phyloP scores from a whole-genome alignment of 495 filamentous ascomycete genomes.

The Daldinia childiae region DNA sequence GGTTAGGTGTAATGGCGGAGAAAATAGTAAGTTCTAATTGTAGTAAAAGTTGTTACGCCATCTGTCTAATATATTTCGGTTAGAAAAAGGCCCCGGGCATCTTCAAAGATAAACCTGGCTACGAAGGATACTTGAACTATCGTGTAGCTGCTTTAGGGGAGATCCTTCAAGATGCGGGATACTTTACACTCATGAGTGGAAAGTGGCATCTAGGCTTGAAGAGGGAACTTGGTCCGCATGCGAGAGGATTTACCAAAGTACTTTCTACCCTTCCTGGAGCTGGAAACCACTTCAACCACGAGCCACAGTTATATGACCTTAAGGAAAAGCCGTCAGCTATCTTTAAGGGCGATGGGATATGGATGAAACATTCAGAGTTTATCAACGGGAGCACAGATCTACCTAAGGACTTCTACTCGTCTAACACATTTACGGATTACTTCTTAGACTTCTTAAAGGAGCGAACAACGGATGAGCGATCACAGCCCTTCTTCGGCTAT shows the following conservation, averaged over 20 bases:
- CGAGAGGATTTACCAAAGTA: slow-evolving; percentile 54
- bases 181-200: slow-evolving; percentile 69
- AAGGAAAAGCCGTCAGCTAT: slow-evolving; percentile 54
- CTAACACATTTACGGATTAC: slow-evolving; percentile 63
- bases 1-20: slow-evolving; percentile 55
- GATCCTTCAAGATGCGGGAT: slow-evolving; percentile 66
- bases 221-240: slow-evolving; percentile 48
- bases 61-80: slow-evolving; percentile 15
- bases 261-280: slow-evolving; percentile 54
- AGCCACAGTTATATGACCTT: slow-evolving; percentile 58
- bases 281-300: slow-evolving; percentile 67
- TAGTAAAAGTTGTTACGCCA: not conserved
- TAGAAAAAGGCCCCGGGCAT: slow-evolving; percentile 45
- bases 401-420: slow-evolving; percentile 64
- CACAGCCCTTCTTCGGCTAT: slow-evolving; percentile 69
- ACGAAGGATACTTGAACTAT: slow-evolving; percentile 71
- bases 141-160: slow-evolving; percentile 68
- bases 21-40: slow-evolving; percentile 39
- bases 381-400: slow-evolving; percentile 47
- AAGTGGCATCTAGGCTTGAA: slow-evolving; percentile 66
- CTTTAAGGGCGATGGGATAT: slow-evolving; percentile 51
- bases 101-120: slow-evolving; percentile 62
- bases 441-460: slow-evolving; percentile 64
- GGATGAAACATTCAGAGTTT: slow-evolving; percentile 34
- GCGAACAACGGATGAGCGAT: slow-evolving; percentile 57